Evolutionary conservation across 441 rosid genomes (phyloP).

Genomic region (Erodium trifolium): DNA sequence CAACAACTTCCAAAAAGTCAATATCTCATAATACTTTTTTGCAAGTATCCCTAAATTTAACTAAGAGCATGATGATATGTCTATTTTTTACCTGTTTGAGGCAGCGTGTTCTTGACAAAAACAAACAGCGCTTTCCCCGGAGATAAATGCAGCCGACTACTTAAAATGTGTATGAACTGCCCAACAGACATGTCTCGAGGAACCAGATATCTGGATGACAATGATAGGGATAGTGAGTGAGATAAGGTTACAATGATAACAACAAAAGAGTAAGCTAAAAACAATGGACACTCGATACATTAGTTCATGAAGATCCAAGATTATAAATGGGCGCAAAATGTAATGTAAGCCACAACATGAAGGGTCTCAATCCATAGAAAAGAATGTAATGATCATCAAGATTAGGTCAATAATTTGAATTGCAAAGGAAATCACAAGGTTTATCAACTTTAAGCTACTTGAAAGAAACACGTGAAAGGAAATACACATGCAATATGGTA

Average conservation of each 20-base stretch:
- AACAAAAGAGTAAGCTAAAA: background rate
- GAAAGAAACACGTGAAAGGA: background rate
- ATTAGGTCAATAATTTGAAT: too few species aligned
- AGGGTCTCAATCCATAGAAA: too few species aligned
- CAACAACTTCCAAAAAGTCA: too few species aligned
- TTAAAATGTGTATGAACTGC: slow-evolving; percentile 72
- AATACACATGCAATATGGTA: background rate
- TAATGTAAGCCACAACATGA: too few species aligned
- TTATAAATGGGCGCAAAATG: too few species aligned
- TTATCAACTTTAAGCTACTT: background rate
- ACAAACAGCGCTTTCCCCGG: slow-evolving; percentile 81
- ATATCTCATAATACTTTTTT: too few species aligned
- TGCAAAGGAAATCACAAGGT: background rate
- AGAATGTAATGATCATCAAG: too few species aligned
- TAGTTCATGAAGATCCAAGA: too few species aligned
- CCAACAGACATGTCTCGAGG: slow-evolving; percentile 89
- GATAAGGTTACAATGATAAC: background rate
- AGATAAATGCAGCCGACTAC: slow-evolving; percentile 54
- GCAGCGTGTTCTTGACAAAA: slow-evolving; percentile 70
- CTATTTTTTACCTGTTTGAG: slow-evolving; percentile 49
- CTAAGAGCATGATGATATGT: background rate
- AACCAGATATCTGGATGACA: slow-evolving; percentile 49
- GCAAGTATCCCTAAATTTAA: background rate
- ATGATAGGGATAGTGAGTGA: background rate
- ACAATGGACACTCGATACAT: background rate